These are phyloP conservation scores for Hortaea sp. DNA, from an alignment of 2,329 filamentous ascomycete species.

Conservation along the genomic window DNA sequence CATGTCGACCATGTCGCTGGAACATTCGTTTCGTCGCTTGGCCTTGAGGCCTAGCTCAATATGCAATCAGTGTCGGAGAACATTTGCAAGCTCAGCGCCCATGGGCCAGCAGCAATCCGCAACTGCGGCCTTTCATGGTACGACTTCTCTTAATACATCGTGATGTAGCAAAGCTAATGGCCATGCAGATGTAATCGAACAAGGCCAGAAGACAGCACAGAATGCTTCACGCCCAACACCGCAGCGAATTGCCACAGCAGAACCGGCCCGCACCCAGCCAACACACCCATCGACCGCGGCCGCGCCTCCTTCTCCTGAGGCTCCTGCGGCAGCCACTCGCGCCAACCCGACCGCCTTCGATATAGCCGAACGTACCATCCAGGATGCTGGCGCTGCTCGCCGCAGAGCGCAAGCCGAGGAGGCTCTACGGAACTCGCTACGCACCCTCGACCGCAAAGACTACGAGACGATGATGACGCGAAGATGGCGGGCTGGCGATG, in stretches of 20 bases:
- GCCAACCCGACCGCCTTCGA: background rate
- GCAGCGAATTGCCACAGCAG: background rate
- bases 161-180: constrained; percentile 1
- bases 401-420: background rate
- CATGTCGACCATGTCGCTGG: constrained; percentile 17
- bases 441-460: constrained; percentile 30
- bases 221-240: background rate
- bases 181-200: constrained; percentile 5
- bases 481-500: constrained; percentile 65
- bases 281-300: background rate
- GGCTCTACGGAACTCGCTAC: constrained; percentile 2
- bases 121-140: constrained; percentile 17
- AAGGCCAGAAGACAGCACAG: constrained; percentile 1
- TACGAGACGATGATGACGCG: constrained; percentile 57
- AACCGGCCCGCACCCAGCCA: background rate
- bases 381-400: constrained; percentile 11
- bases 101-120: constrained; percentile 15
- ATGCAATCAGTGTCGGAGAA: constrained; percentile 20
- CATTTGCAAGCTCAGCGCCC: constrained; percentile 12
- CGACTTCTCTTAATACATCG: background rate
- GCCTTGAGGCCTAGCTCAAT: constrained; percentile 13
- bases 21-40: constrained; percentile 18
- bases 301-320: constrained; percentile 1
- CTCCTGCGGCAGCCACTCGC: background rate
- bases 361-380: background rate